A percentile compares a stretch with the other conserved stretches of the same genome.
These are phyloP conservation scores for Ascochyta clinopodiicola DNA, from an alignment of 2,329 filamentous ascomycete species.

Conservation along the genomic window DNA sequence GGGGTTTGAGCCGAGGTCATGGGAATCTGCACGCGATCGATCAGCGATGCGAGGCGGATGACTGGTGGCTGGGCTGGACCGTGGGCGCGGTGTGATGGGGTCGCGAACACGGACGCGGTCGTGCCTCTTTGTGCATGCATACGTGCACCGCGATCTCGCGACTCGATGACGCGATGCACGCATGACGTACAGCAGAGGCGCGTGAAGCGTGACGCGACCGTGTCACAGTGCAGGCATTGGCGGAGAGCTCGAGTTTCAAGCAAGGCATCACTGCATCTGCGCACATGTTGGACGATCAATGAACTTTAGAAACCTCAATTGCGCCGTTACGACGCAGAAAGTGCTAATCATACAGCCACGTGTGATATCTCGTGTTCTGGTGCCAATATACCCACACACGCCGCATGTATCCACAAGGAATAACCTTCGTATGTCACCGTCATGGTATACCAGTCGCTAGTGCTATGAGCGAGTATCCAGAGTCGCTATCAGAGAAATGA, in stretches of 20 bases:
- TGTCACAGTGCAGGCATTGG: background rate
- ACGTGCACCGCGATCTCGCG: background rate
- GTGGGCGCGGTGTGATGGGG: slow-evolving; percentile 2
- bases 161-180: slow-evolving; percentile 6
- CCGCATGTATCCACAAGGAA: slow-evolving; percentile 33
- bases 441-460: slow-evolving; percentile 41
- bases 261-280: background rate
- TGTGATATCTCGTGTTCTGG: slow-evolving; percentile 17
- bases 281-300: background rate
- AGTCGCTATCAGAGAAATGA: slow-evolving; percentile 46
- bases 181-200: slow-evolving; percentile 5
- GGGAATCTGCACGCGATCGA: slow-evolving; percentile 7
- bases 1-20: slow-evolving; percentile 10
- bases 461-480: slow-evolving; percentile 46
- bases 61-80: slow-evolving; percentile 2
- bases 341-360: slow-evolving; percentile 37
- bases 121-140: background rate
- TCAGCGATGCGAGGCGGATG: slow-evolving; percentile 1
- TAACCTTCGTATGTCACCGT: slow-evolving; percentile 37
- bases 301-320: slow-evolving; percentile 19
- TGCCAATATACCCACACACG: slow-evolving; percentile 17
- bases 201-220: slow-evolving; percentile 11
- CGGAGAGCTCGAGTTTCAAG: background rate
- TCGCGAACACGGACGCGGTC: background rate
- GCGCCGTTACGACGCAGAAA: slow-evolving; percentile 29